A percentile compares a stretch with the other conserved stretches of the same genome.
Conservation (phyloP, 768 basidiomycete genomes). For the Tubosaeta sp. region DNA sequence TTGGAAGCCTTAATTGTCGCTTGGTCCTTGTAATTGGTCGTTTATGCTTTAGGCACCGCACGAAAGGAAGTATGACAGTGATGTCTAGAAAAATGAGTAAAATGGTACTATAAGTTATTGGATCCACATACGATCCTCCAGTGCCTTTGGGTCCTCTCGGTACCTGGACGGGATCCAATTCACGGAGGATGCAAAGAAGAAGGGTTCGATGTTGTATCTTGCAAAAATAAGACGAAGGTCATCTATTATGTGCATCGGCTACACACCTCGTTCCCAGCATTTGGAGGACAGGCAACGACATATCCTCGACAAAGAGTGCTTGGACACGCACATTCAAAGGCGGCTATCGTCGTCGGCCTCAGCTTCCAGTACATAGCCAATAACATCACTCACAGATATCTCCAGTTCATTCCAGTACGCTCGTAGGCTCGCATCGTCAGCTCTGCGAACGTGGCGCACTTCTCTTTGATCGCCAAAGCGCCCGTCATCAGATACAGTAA, state of each 20-base stretch:
- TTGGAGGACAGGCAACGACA: conserved; percentile 32
- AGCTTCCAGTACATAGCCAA: background rate
- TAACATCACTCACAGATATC: conserved; percentile 19
- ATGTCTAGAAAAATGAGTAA: conserved; percentile 32
- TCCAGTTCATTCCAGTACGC: conserved; percentile 29
- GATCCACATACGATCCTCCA: conserved; percentile 36
- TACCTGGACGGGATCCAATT: conserved; percentile 42
- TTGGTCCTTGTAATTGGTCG: conserved; percentile 17
- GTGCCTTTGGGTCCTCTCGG: conserved; percentile 32
- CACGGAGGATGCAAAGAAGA: conserved; percentile 40
- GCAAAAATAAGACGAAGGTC: background rate
- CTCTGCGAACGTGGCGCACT: conserved; percentile 8
- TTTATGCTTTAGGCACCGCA: conserved; percentile 34
- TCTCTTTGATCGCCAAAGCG: conserved; percentile 12
- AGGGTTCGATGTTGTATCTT: conserved; percentile 41
- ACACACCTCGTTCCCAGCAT: conserved; percentile 39
- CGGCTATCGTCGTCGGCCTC: conserved; percentile 15
- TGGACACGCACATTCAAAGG: conserved; percentile 28
- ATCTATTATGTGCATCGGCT: too few species aligned
- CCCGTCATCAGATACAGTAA: conserved; percentile 16
- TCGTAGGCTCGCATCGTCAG: conserved; percentile 9
- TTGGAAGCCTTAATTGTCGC: conserved; percentile 17
- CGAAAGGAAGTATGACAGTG: conserved; percentile 39
- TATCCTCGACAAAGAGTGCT: conserved; percentile 37
- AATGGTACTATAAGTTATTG: background rate